phyloP scores from a whole-genome alignment of 2,329 filamentous ascomycete species.

The Paramyrothecium roridum region DNA sequence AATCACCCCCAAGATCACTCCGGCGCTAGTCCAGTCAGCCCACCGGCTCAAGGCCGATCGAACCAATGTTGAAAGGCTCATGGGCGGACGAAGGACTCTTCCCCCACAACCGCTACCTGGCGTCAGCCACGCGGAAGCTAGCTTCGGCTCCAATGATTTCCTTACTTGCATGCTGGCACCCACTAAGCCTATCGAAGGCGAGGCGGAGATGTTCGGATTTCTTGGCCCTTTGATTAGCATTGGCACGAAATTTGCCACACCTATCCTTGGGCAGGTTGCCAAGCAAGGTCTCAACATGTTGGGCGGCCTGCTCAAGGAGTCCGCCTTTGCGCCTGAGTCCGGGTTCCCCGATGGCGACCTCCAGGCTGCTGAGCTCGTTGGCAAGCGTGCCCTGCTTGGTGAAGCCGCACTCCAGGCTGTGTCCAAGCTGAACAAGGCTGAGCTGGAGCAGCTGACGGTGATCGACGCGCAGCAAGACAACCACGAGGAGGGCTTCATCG shows the following conservation, averaged over 20 bases:
- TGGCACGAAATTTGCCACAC: neutral
- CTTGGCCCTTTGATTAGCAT: conserved; percentile 7
- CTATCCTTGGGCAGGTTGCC: neutral
- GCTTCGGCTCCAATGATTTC: conserved; percentile 2
- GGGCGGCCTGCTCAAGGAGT: neutral
- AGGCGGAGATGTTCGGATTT: conserved; percentile 5
- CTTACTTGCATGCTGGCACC: conserved; percentile 4
- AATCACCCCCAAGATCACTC: conserved; percentile 1
- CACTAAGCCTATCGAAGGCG: conserved; percentile 9
- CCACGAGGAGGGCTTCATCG: neutral
- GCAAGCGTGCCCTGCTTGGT: neutral
- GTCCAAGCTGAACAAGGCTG: neutral
- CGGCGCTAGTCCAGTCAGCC: neutral
- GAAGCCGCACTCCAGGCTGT: neutral
- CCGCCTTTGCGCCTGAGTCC: neutral
- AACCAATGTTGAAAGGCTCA: neutral
- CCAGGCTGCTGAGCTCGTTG: neutral
- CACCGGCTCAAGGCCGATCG: neutral
- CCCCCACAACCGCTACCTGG: conserved; percentile 6
- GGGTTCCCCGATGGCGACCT: neutral
- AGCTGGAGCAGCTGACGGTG: neutral
- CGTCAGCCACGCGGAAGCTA: conserved; percentile 2
- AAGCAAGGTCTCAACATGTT: neutral
- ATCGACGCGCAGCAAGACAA: neutral
- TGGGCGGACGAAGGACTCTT: neutral